Base-by-base conservation (phyloP, 768 basidiomycete species). In the Xerocomus potaroensis region DNA sequence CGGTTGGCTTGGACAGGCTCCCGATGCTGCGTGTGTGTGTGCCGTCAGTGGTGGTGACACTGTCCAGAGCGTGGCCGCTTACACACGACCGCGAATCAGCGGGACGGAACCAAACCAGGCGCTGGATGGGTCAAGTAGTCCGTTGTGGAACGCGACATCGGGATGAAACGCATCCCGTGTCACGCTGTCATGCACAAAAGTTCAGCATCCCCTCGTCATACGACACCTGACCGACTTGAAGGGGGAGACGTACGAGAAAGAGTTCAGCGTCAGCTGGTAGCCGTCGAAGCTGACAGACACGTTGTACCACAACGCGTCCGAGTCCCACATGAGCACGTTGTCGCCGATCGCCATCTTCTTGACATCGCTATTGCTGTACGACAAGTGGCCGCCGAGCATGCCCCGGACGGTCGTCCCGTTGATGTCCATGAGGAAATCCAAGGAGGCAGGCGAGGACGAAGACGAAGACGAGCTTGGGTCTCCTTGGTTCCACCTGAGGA, bases 401-500 rank as follows among this genome's bases (percentile, higher is more conserved):
- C 15, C 15, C 32, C 39, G 48, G 10, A 55, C 39, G 24, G 23
- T 43, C n/a, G 41, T 47, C 23, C 54, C 50, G n/a, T 52, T 49
- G 27, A 52, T 5, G 16, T 32, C 7, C 1, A 49, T 23, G 15
- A 55, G 35, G n/a, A 51, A 11, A 14, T 57, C 56, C 8, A 57
- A 49, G 8, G 41, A 39, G n/a, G 45, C 39, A 4, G 34, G 21
- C 9, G 43, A 39, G 3, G 48, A 26, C 16, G 1, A 19, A 5
- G 48, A 26, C 16, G 1, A 19, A 18, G 33, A 19, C 6, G 29
- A 15, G 31, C 47, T 57, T 1, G 41, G 50, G n/a, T 52, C 30
- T 3, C 54, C 54, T 14, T 37, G 45, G 8, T 38, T 51, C 53
- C 56, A 57, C 29, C 50, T 40, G 21, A 57, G n/a, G 47, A 57